These are phyloP conservation scores for Fusarium transvaalense DNA, from an alignment of 2,329 filamentous ascomycete species.

Conservation along the genomic window DNA sequence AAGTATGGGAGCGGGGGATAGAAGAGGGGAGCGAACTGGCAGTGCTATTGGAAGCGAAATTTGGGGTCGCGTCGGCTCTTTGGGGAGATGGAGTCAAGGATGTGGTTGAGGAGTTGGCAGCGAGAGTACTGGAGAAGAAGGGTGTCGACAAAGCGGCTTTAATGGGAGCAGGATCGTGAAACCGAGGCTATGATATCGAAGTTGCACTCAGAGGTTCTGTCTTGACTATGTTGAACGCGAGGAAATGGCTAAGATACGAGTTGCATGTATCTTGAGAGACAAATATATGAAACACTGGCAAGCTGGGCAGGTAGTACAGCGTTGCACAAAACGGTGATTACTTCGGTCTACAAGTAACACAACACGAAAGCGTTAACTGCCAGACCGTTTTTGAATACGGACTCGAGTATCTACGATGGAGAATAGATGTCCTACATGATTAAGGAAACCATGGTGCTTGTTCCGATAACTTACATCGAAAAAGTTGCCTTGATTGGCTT, in stretches of 20 bases:
- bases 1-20: conserved; percentile 32
- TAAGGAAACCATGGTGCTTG: not conserved
- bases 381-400: not conserved
- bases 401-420: not conserved
- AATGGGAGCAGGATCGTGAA: conserved; percentile 7
- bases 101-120: conserved; percentile 37
- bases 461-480: not conserved
- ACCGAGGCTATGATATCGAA: not conserved
- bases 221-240: not conserved
- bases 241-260: not conserved
- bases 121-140: conserved; percentile 25
- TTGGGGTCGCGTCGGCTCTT: conserved; percentile 36
- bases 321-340: not conserved
- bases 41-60: conserved; percentile 24
- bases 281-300: not conserved
- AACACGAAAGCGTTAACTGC: not conserved
- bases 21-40: conserved; percentile 32
- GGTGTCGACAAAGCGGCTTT: conserved; percentile 17
- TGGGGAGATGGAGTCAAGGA: conserved; percentile 41
- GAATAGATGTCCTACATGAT: not conserved
- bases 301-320: not conserved
- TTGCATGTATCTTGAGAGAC: not conserved
- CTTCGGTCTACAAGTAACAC: not conserved
- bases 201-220: not conserved
- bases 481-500: not conserved